phyloP scores from a whole-genome alignment of 2,329 filamentous ascomycete genomes.

The Aschersonia sp. region DNA sequence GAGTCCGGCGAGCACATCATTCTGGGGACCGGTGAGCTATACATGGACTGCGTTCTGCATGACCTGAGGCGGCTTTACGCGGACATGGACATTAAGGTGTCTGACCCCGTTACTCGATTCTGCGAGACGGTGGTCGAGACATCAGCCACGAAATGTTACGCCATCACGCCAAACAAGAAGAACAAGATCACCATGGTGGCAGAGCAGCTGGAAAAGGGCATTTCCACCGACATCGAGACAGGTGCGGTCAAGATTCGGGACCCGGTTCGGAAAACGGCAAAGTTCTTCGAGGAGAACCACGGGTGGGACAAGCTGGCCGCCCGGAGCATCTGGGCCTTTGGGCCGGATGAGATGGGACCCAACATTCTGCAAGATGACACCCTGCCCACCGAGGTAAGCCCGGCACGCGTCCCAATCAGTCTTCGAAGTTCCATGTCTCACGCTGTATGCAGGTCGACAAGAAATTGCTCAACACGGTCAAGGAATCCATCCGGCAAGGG shows the following conservation, averaged over 20 bases:
- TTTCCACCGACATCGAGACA: conserved; percentile 85
- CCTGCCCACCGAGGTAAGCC: conserved; percentile 62
- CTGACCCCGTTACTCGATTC: conserved; percentile 92
- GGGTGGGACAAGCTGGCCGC: conserved; percentile 92
- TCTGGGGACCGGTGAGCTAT: conserved; percentile 91
- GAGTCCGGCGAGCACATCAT: conserved; percentile 95
- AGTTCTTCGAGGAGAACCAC: conserved; percentile 94
- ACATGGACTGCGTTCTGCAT: conserved; percentile 98
- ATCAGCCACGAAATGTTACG: conserved; percentile 95
- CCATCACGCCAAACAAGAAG: conserved; percentile 96
- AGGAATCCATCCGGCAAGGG: conserved; percentile 86
- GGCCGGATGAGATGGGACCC: conserved; percentile 83
- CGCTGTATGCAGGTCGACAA: conserved; percentile 58
- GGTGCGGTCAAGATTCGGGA: conserved; percentile 86
- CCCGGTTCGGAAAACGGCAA: conserved; percentile 81
- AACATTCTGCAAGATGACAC: conserved; percentile 98
- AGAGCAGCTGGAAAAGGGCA: conserved; percentile 87
- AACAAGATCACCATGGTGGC: conserved; percentile 99
- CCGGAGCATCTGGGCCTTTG: conserved; percentile 96
- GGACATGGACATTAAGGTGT: conserved; percentile 99
- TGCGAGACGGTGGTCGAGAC: conserved; percentile 97
- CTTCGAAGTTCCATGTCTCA: background rate
- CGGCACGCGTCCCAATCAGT: background rate
- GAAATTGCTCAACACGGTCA: conserved; percentile 71
- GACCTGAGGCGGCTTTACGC: conserved; percentile 87